Percentiles rank a stretch among this genome's conserved stretches.
phyloP scores from a whole-genome alignment of 2,329 filamentous ascomycete genomes.

The Alternaria gansuensis region DNA sequence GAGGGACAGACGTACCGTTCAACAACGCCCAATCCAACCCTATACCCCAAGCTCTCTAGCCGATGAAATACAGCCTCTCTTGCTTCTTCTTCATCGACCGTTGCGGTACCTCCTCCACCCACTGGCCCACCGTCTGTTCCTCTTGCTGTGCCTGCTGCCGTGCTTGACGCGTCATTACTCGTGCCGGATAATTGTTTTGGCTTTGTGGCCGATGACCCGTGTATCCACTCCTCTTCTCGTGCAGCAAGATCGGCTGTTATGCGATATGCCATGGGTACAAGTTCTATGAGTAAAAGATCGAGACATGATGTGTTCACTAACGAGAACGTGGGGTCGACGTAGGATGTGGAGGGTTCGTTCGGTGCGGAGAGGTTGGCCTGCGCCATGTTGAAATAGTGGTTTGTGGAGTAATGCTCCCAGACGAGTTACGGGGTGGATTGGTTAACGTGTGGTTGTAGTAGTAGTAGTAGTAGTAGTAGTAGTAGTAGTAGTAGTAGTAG shows the following conservation, averaged over 20 bases:
- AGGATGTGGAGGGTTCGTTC: constrained; percentile 38
- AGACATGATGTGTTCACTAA: constrained; percentile 86
- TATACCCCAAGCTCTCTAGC: constrained; percentile 84
- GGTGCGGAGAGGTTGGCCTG: constrained; percentile 22
- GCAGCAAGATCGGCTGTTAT: constrained; percentile 76
- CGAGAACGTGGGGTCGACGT: constrained; percentile 75
- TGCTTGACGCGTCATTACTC: constrained; percentile 40
- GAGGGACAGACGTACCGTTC: constrained; percentile 71
- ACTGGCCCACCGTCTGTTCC: constrained; percentile 24
- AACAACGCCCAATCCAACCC: constrained; percentile 89
- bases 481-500: background rate
- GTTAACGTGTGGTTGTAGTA: background rate
- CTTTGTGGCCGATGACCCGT: constrained; percentile 19
- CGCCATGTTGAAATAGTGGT: constrained; percentile 22
- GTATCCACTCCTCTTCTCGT: constrained; percentile 55
- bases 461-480: background rate
- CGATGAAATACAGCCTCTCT: constrained; percentile 85
- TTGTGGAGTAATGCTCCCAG: background rate
- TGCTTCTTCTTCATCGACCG: constrained; percentile 78
- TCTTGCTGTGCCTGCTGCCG: constrained; percentile 33
- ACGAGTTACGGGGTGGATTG: background rate
- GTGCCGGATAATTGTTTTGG: constrained; percentile 30
- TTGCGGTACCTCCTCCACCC: constrained; percentile 32
- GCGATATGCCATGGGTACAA: constrained; percentile 92
- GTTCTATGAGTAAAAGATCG: constrained; percentile 94